Evolutionary conservation across 768 basidiomycete genomes (phyloP).

Genomic region (Mycena vulgaris): DNA sequence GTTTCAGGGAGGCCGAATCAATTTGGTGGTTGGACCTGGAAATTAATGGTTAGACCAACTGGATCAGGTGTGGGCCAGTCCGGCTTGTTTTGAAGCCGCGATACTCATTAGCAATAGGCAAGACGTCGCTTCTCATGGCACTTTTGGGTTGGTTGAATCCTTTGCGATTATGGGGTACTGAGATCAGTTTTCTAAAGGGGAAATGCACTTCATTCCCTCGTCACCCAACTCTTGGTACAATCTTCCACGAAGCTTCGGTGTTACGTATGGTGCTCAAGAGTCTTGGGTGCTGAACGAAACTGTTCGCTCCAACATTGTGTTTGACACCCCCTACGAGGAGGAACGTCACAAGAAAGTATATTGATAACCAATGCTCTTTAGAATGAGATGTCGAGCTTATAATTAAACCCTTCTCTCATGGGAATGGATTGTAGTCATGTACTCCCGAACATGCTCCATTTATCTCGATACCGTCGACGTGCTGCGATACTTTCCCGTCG

Average conservation of each 20-base stretch:
- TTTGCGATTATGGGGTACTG: slow-evolving; percentile 52
- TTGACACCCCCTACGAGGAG: slow-evolving; percentile 12
- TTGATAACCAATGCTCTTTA: slow-evolving; percentile 7
- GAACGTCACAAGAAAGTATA: slow-evolving; percentile 13
- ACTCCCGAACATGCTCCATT: slow-evolving; percentile 7
- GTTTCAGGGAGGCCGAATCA: slow-evolving; percentile 69
- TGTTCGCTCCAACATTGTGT: slow-evolving; percentile 21
- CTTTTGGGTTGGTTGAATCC: slow-evolving; percentile 60
- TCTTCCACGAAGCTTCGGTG: slow-evolving; percentile 21
- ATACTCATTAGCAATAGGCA: slow-evolving; percentile 65
- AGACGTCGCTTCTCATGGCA: slow-evolving; percentile 78
- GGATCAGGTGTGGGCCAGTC: slow-evolving; percentile 47
- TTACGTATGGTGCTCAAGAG: slow-evolving; percentile 20
- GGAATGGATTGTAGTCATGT: slow-evolving; percentile 6
- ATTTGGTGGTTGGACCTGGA: slow-evolving; percentile 64
- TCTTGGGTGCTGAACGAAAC: slow-evolving; percentile 12
- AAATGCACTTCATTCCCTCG: not conserved
- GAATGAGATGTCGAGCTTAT: slow-evolving; percentile 13
- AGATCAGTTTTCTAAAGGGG: not conserved
- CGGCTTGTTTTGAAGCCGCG: slow-evolving; percentile 46
- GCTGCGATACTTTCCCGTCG: slow-evolving; percentile 10
- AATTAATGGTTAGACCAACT: slow-evolving; percentile 62
- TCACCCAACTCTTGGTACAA: slow-evolving; percentile 10
- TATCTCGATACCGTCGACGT: slow-evolving; percentile 11
- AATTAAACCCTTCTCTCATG: not conserved